phyloP scores from a whole-genome alignment of 2,329 filamentous ascomycete genomes.

The Scedosporium apiospermum region DNA sequence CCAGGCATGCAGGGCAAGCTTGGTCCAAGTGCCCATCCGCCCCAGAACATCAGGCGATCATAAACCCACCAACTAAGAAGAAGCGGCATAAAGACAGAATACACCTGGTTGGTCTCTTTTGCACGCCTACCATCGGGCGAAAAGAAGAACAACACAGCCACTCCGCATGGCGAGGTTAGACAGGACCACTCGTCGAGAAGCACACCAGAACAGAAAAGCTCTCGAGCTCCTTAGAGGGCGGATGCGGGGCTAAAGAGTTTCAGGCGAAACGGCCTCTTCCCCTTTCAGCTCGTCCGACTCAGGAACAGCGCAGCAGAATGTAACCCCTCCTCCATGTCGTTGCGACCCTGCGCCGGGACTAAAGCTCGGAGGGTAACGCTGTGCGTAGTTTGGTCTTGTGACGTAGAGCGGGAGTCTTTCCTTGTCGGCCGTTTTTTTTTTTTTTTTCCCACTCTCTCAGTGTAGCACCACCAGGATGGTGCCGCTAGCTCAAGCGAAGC shows the following conservation, averaged over 20 bases:
- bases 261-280: neutral
- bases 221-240: neutral
- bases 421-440: too few species aligned
- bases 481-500: neutral
- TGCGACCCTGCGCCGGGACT: too few species aligned
- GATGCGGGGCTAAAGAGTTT: neutral
- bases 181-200: neutral
- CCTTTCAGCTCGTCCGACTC: neutral
- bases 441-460: neutral
- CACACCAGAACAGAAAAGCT: neutral
- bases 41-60: slow-evolving; percentile 4
- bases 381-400: too few species aligned
- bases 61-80: neutral
- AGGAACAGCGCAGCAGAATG: neutral
- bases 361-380: too few species aligned
- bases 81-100: neutral
- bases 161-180: neutral
- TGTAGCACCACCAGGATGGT: neutral
- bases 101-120: neutral
- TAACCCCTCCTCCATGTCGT: too few species aligned
- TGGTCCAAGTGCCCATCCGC: neutral
- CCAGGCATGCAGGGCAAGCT: slow-evolving; percentile 15
- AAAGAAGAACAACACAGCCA: neutral
- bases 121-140: neutral
- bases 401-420: too few species aligned